These are phyloP conservation scores for Kodamaea sp. DNA, from an alignment of 1,139 yeast species.

Conservation along the genomic window DNA sequence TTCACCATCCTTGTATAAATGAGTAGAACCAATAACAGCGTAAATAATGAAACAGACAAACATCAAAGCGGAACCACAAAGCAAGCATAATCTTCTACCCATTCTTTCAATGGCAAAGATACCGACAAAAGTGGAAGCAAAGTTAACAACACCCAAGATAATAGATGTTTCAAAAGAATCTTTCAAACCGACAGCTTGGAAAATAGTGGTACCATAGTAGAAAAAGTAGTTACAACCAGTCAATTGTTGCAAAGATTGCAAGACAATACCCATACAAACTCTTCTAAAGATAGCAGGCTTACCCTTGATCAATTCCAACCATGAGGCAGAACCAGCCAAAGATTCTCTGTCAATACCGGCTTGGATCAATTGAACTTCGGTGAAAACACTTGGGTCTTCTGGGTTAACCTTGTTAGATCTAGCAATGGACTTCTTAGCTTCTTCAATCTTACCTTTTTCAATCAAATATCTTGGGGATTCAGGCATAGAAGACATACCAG, in stretches of 20 bases:
- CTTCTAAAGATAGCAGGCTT: conserved; percentile 24
- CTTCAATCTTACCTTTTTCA: conserved; percentile 36
- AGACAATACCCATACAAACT: conserved; percentile 47
- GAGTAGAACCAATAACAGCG: conserved; percentile 57
- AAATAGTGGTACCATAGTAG: conserved; percentile 77
- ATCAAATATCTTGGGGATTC: conserved; percentile 58
- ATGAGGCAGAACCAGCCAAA: conserved; percentile 47
- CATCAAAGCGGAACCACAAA: conserved; percentile 49
- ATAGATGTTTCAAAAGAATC: conserved; percentile 73
- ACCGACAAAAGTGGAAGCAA: conserved; percentile 68
- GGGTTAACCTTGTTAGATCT: conserved; percentile 19
- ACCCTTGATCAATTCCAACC: conserved; percentile 23
- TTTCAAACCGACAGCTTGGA: conserved; percentile 69
- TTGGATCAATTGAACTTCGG: conserved; percentile 22
- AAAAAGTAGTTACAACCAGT: conserved; percentile 81
- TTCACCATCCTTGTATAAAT: conserved; percentile 52
- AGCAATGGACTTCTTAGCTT: conserved; percentile 30
- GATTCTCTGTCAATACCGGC: conserved; percentile 60
- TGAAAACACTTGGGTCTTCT: conserved; percentile 22
- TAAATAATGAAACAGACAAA: conserved; percentile 56
- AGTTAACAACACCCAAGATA: conserved; percentile 62
- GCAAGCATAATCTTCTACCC: conserved; percentile 67
- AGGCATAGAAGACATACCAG: conserved; percentile 58
- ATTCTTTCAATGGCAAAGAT: conserved; percentile 64
- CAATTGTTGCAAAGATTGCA: conserved; percentile 72